These are phyloP conservation scores for Chernovozyma sophiae-reginae DNA, from an alignment of 1,139 yeast species.

Conservation along the genomic window DNA sequence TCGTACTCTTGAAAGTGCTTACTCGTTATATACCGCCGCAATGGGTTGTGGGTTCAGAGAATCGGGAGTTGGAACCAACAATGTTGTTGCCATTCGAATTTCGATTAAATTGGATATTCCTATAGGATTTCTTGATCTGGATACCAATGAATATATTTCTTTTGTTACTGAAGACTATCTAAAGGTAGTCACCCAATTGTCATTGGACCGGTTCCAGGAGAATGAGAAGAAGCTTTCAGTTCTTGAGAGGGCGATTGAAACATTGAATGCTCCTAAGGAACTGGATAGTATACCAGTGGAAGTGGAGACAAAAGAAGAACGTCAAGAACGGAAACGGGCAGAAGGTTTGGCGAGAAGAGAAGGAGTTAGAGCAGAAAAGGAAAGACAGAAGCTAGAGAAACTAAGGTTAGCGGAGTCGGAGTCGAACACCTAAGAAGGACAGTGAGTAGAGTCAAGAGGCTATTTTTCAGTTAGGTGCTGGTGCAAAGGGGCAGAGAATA, in stretches of 20 bases:
- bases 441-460: too few relatives aligned
- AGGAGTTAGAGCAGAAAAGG: conserved; percentile 22
- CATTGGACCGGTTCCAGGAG: conserved; percentile 59
- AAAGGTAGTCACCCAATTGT: conserved; percentile 42
- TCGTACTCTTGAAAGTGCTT: conserved; percentile 55
- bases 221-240: conserved; percentile 53
- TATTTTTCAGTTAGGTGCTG: too few relatives aligned
- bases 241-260: conserved; percentile 40
- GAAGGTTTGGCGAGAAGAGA: conserved; percentile 59
- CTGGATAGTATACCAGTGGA: conserved; percentile 9
- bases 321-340: conserved; percentile 52
- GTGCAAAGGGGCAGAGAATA: too few relatives aligned
- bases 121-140: conserved; percentile 49
- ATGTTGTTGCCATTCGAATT: conserved; percentile 73
- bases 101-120: conserved; percentile 73
- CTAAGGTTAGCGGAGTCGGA: conserved; percentile 15
- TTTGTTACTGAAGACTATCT: conserved; percentile 52
- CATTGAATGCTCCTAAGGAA: conserved; percentile 13
- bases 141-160: conserved; percentile 23
- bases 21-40: conserved; percentile 60
- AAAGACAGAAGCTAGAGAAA: conserved; percentile 13
- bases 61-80: conserved; percentile 77
- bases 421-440: too few relatives aligned
- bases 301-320: conserved; percentile 44
- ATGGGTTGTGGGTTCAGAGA: conserved; percentile 87